Conservation (phyloP, 2,329 filamentous ascomycete species). For the Colletotrichum spaethianum region DNA sequence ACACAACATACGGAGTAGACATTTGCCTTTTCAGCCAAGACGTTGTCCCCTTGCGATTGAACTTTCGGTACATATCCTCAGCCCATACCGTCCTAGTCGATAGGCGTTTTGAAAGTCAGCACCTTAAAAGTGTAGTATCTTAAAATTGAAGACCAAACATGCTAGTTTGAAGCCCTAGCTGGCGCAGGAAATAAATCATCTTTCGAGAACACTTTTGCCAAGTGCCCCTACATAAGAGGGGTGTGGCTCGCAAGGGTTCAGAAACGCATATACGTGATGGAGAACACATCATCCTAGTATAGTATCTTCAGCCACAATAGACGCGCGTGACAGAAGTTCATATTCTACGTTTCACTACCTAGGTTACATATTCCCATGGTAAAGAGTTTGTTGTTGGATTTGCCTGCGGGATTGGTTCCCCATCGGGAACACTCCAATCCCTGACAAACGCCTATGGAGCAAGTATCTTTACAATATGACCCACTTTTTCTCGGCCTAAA, state of each 20-base stretch:
- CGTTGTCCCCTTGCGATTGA: background rate
- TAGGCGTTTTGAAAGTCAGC: background rate
- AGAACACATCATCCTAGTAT: background rate
- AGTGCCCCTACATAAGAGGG: conserved; percentile 5
- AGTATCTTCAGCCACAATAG: background rate
- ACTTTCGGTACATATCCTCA: background rate
- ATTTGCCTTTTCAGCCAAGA: background rate
- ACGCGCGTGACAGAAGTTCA: background rate
- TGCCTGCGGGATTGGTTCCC: background rate
- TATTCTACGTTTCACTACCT: background rate
- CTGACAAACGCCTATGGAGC: background rate
- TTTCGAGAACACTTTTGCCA: conserved; percentile 1
- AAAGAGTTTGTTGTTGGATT: background rate
- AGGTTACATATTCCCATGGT: background rate
- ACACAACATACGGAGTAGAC: too few relatives aligned
- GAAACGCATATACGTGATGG: conserved; percentile 4
- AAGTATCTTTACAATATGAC: background rate
- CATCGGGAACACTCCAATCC: background rate
- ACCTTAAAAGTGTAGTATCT: conserved; percentile 11
- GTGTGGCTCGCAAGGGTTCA: background rate
- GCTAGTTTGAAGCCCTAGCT: conserved; percentile 2
- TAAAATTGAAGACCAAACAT: background rate
- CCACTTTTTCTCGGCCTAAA: conserved; percentile 12
- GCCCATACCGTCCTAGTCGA: background rate
- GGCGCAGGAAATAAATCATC: conserved; percentile 13